Conservation (phyloP, 345 rosid species). For the Hibiscus trionum region DNA sequence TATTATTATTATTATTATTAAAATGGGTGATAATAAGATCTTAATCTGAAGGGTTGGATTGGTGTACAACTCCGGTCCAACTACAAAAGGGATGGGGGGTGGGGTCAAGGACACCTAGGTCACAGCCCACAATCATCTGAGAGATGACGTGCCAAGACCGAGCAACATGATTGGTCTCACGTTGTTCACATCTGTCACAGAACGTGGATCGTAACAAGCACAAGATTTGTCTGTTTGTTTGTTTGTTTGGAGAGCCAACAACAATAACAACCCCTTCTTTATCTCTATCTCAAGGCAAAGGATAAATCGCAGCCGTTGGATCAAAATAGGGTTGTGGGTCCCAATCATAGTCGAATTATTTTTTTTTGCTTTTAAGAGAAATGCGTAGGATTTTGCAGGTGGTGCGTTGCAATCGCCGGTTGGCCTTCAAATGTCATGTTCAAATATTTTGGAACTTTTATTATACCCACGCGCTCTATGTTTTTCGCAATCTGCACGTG, state of each 20-base stretch:
- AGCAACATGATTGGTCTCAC: constrained; percentile 56
- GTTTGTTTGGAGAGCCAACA: not conserved
- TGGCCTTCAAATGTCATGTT: constrained; percentile 2
- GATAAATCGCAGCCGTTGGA: constrained; percentile 34
- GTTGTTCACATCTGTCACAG: constrained; percentile 51
- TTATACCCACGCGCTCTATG: no score
- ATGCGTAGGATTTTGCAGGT: constrained; percentile 24
- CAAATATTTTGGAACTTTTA: no score
- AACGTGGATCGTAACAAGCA: not conserved
- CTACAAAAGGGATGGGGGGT: not conserved
- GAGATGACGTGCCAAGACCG: constrained; percentile 40
- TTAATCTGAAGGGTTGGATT: not conserved
- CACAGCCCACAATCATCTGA: constrained; percentile 20
- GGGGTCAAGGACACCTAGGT: constrained; percentile 15
- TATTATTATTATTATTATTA: no score
- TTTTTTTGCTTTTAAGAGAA: no score
- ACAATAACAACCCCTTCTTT: not conserved
- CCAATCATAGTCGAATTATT: not conserved
- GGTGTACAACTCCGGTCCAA: not conserved
- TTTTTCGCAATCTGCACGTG: no score
- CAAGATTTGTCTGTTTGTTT: not conserved
- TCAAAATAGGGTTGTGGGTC: constrained; percentile 3
- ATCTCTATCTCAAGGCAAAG: not conserved
- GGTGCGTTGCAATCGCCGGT: constrained; percentile 35
- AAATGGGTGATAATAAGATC: not conserved